A percentile compares a stretch with the other conserved stretches of the same genome.
Conservation (phyloP, 371 early-diverging fungal species). For the Mucor saturninus region DNA sequence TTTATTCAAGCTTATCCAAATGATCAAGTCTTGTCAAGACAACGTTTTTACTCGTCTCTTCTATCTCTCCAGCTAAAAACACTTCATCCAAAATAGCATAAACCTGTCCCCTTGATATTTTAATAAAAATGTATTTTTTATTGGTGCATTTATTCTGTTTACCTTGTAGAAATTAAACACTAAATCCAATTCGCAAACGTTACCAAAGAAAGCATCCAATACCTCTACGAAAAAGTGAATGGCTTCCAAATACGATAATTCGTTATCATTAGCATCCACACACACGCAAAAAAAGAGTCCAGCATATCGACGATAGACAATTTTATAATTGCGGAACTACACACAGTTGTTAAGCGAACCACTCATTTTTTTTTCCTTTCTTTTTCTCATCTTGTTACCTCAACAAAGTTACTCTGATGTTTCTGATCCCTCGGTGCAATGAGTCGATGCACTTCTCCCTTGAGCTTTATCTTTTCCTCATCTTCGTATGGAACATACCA, state of each 20-base stretch:
- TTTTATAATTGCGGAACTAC: slow-evolving; percentile 90
- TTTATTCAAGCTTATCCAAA: slow-evolving; percentile 75
- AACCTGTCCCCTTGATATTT: slow-evolving; percentile 57
- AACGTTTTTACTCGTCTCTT: slow-evolving; percentile 89
- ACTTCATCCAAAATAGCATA: slow-evolving; percentile 97
- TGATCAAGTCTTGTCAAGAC: slow-evolving; percentile 77
- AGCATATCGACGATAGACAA: slow-evolving; percentile 97
- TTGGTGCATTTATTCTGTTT: slow-evolving; percentile 3
- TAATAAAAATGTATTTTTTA: not conserved
- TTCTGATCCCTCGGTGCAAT: slow-evolving; percentile 96
- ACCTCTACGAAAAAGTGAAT: slow-evolving; percentile 99
- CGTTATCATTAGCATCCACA: slow-evolving; percentile 97
- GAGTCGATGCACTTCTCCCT: slow-evolving; percentile 92
- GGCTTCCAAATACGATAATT: slow-evolving; percentile 91
- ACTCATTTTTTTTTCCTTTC: not conserved
- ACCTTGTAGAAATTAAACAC: slow-evolving; percentile 97
- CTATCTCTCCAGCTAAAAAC: slow-evolving; percentile 96
- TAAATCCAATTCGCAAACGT: slow-evolving; percentile 97
- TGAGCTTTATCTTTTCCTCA: slow-evolving; percentile 92
- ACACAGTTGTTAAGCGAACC: not conserved
- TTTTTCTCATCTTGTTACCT: slow-evolving; percentile 59
- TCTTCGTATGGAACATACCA: slow-evolving; percentile 96
- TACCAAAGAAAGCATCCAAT: slow-evolving; percentile 95
- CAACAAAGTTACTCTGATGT: slow-evolving; percentile 95
- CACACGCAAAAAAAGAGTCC: slow-evolving; percentile 97